Evolutionary conservation across 2,329 filamentous ascomycete species (phyloP).

Genomic region (Claviceps digitariae): DNA sequence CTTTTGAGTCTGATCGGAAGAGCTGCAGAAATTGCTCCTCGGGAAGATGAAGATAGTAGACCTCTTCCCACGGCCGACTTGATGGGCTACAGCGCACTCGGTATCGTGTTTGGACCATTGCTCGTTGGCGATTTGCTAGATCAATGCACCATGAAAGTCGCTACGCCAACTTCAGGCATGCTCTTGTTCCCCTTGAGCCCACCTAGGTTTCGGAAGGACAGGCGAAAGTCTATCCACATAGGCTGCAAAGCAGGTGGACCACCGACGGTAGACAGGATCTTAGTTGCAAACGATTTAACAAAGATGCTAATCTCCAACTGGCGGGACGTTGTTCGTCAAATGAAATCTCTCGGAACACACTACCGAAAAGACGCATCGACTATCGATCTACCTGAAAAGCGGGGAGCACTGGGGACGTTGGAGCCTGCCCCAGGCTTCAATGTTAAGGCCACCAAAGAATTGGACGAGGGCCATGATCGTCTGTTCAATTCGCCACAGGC

Average conservation of each 20-base stretch:
- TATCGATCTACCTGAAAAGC: constrained; percentile 4
- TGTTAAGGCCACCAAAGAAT: neutral
- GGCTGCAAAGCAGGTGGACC: constrained; percentile 8
- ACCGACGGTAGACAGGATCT: constrained; percentile 38
- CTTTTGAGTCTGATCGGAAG: constrained; percentile 48
- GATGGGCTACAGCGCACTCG: constrained; percentile 51
- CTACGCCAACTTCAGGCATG: constrained; percentile 26
- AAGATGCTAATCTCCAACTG: constrained; percentile 55
- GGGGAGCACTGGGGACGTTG: neutral
- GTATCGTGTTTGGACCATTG: constrained; percentile 52
- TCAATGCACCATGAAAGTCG: constrained; percentile 34
- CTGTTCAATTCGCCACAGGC: constrained; percentile 2
- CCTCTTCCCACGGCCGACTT: constrained; percentile 42
- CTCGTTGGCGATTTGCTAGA: constrained; percentile 45
- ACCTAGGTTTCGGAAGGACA: constrained; percentile 22
- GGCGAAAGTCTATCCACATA: constrained; percentile 10
- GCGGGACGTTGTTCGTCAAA: constrained; percentile 48
- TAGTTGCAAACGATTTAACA: constrained; percentile 43
- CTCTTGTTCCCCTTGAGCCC: constrained; percentile 29
- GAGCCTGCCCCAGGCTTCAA: neutral
- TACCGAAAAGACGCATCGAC: constrained; percentile 11
- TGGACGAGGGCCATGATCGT: neutral
- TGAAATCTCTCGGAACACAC: constrained; percentile 32
- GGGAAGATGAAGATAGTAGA: constrained; percentile 36
- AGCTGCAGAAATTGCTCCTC: constrained; percentile 37